Evolutionary conservation across 257 asterid genomes (phyloP), one percentile per base, ranked within the genome.

Genomic region (Gentiana straminea): DNA sequence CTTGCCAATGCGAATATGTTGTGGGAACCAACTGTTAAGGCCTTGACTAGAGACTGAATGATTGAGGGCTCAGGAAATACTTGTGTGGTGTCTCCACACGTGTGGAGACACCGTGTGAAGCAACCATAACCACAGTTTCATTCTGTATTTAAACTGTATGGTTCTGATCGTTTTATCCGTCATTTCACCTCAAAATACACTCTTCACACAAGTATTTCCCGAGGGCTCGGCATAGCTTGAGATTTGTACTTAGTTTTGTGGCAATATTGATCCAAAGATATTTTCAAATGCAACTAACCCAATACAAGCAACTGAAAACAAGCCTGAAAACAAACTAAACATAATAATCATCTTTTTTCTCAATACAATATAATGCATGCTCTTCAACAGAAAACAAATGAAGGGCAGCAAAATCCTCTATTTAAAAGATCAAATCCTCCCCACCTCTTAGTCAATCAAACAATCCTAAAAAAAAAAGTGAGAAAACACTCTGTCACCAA

Each of bases 381-480:
- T 44, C 45, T 13, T 8, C 36, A 47, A 13, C 8, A 1, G 6
- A 0, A 5, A 8, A 3, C 10, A n/a, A 5, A 15, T 48, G 50
- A 52, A 7, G 41, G 4, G 33, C 4, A 8, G 12, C 11, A 8
- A 7, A 15, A 3, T 1, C 3, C 11, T 34, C 34, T 52, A 54
- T 45, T n/a, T 49, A 64, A 10, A 24, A 24, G 6, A 10, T 54
- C 44, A 49, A 43, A 8, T 57, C 61, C 46, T 36, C 33, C 8
- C 11, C 11, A 45, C 13, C 39, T 57, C 11, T 33, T 41, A 49
- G 36, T 45, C 45, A 39, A 12, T 54, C 56, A 50, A 43, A 60
- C 64, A 68, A 39, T 51, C 73, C 34, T 59, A 59, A 50, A 54
- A 10, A 38, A 49, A 49, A 59, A 58, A 24, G 24, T 24, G 24